phyloP scores from a whole-genome alignment of 23 red algal species.

The Agarophyton chilense region DNA sequence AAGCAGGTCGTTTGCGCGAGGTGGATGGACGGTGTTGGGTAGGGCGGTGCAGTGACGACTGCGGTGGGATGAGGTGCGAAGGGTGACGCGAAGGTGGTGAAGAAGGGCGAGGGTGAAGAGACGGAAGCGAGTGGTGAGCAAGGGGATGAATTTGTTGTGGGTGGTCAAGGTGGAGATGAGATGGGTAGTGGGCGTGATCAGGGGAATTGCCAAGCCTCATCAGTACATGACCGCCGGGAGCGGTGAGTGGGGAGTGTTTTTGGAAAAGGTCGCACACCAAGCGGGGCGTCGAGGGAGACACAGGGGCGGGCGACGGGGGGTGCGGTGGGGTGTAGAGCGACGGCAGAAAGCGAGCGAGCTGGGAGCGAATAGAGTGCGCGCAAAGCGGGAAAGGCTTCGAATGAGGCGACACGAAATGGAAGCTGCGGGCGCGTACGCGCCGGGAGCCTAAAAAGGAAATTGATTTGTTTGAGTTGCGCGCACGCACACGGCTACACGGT shows the following conservation, averaged over 20 bases:
- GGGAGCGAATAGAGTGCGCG: too few relatives aligned
- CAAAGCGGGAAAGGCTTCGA: neutral
- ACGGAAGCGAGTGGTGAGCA: neutral
- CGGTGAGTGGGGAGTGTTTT: neutral
- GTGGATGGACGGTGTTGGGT: neutral
- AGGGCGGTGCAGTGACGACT: neutral
- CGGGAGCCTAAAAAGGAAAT: neutral
- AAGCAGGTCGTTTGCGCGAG: constrained; percentile 45
- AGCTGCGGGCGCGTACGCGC: neutral
- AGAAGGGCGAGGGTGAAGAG: neutral
- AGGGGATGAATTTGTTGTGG: neutral
- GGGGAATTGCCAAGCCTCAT: constrained; percentile 19
- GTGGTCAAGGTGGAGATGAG: neutral
- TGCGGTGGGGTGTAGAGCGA: neutral
- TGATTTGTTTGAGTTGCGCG: neutral
- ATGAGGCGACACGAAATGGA: constrained; percentile 21
- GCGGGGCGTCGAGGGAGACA: neutral
- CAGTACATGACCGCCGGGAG: constrained; percentile 11
- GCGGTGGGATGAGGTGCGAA: neutral
- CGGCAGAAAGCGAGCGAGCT: neutral
- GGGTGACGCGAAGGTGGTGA: neutral
- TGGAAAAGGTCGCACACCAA: neutral
- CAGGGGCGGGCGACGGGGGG: neutral
- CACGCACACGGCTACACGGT: neutral
- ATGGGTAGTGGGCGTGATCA: constrained; percentile 1